Base-by-base conservation (phyloP, 2,329 filamentous ascomycete genomes). In the Juglanconis sp. region DNA sequence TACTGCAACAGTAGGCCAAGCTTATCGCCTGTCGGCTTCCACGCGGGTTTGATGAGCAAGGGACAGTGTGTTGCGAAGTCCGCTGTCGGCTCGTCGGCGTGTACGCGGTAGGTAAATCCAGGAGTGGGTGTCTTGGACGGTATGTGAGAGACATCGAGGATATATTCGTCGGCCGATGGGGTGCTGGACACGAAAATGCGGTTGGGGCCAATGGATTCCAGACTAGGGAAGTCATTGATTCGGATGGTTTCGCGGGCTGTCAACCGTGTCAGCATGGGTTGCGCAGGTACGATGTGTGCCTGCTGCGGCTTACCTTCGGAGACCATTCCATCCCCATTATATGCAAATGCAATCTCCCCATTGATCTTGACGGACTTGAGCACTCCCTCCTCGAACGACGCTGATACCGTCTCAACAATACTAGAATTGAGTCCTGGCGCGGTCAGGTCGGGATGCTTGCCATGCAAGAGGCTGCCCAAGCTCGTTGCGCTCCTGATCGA, bases 131-230 rank as follows among this genome's bases (percentile, higher is more conserved):
- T 86, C 67, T 87, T 81, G 63, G 81, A 11, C 9, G 62, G 77
- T 65, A 97, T 83, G 70, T 88, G 86, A 13, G 86, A 81, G 6
- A 95, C 76, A 63, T 93, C 85, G 36, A 99, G 78, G 0, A 79
- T 84, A 75, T 96, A 99, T 70, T 94, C 88, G 61, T 96, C 93
- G 3, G 89, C 83, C 1, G 80, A 70, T 1, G 78, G 75, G 5
- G 83, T 79, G 66, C 92, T 89, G 36, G 87, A 86, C 55, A 98
- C 87, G 74, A 98, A 96, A 60, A 92, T 90, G 48, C 92, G 91
- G 72, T 99, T 99, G 1, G 93, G 92, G 0, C 92, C 93, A 59
- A 99, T 93, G 69, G 91, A 92, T 68, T 98, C 95, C 5, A 99
- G 82, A n/a, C 84, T 83, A 9, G 87, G 77, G 71, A 96, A 96